Base-by-base conservation (phyloP, 2,329 filamentous ascomycete species). In the Aspergillus pseudonomiae region DNA sequence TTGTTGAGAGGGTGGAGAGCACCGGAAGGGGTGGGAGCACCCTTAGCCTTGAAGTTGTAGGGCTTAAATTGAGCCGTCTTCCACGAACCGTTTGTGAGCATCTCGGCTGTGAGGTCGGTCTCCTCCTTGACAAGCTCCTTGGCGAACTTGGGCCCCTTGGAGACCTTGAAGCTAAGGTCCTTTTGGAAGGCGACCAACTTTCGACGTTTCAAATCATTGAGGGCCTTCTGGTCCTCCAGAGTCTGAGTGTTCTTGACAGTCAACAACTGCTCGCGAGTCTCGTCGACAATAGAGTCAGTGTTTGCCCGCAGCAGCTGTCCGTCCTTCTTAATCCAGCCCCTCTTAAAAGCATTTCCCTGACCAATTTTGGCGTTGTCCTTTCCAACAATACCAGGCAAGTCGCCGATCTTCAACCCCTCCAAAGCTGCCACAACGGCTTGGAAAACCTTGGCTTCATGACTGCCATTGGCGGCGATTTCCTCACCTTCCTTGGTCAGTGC, bases 91-190 rank as follows among this genome's bases (percentile, higher is more conserved):
- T 84, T 85, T 62, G 89, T 84, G 68, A 99, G 84, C 91, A 99
- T 97, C 63, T 99, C 95, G 59, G 89, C 90, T 12, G 95, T 98
- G 74, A 99, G 83, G 77, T 99, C 95, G 50, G 95, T 97, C 80
- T 96, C 93, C 82, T 98, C 94, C 79, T 96, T 93, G 53, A 91
- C 85, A 68, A 98, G 91, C 79, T 97, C 91, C 56, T 91, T 87
- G 50, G 93, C 92, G 76, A 93, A 99, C 78, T 96, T 96, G 65
- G 89, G 81, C 0, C 93, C 95, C 83, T 97, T 97, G 64, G 83
- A 83, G 64, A 96, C 88, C 70, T 87, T 91, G 85, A 95, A 99
- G 77, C 84, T 89, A 72, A 96, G 91, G 63, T 92, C 87, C 83
- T 97, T 98, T 71, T 92, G 88, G 74, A 92, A 84, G 69, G 86